Evolutionary conservation across 1,139 yeast species (phyloP).

Genomic region (Debaryomyces coudertii): DNA sequence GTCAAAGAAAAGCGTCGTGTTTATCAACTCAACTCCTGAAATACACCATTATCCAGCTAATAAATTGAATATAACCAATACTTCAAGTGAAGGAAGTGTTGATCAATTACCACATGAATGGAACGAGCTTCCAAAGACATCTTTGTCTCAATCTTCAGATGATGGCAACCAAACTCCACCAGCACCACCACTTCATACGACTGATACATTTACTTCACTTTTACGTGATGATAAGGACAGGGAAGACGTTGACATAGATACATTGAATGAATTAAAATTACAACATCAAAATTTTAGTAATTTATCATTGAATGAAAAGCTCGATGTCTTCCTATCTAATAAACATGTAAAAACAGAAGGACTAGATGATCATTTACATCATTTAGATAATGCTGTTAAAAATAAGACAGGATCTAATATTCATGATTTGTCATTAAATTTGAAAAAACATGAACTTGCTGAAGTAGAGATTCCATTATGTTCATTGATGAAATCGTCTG

Average conservation of each 20-base stretch:
- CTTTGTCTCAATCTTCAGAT: constrained; percentile 15
- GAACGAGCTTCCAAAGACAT: constrained; percentile 22
- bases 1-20: constrained; percentile 41
- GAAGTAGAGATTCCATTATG: constrained; percentile 39
- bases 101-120: constrained; percentile 26
- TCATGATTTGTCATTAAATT: constrained; percentile 37
- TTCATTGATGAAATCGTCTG: constrained; percentile 34
- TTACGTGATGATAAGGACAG: constrained; percentile 16
- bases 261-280: constrained; percentile 28
- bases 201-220: constrained; percentile 20
- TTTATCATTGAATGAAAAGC: constrained; percentile 43
- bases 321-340: constrained; percentile 37
- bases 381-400: constrained; percentile 32
- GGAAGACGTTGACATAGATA: constrained; percentile 26
- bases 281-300: constrained; percentile 30
- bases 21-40: constrained; percentile 36
- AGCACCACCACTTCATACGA: constrained; percentile 25
- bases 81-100: constrained; percentile 6
- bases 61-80: constrained; percentile 13
- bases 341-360: constrained; percentile 22
- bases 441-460: constrained; percentile 23
- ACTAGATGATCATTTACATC: constrained; percentile 41
- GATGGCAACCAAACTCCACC: constrained; percentile 36
- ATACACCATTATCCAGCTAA: constrained; percentile 37
- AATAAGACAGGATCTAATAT: constrained; percentile 38